phyloP scores from a whole-genome alignment of 2,329 filamentous ascomycete genomes.

The Penicillium nordicum region DNA sequence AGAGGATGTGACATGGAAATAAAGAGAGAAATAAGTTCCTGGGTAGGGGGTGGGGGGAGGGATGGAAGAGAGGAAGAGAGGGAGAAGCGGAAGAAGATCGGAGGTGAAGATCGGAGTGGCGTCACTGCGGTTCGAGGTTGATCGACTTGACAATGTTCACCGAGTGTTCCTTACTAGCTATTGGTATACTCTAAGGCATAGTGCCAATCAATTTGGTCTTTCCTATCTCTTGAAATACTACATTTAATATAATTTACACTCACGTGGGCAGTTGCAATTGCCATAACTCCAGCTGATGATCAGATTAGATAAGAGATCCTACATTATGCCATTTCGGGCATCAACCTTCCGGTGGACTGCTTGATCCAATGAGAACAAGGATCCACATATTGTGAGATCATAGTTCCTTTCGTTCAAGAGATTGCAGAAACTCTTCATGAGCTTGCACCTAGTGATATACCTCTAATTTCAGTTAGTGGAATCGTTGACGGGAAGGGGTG shows the following conservation, averaged over 20 bases:
- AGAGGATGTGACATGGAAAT: neutral
- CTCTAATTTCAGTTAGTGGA: slow-evolving; percentile 50
- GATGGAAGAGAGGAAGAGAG: neutral
- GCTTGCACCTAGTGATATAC: slow-evolving; percentile 27
- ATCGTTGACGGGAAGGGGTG: slow-evolving; percentile 48
- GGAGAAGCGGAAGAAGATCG: neutral
- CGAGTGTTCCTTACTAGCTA: neutral
- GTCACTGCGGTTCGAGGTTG: slow-evolving; percentile 1
- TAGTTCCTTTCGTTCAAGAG: slow-evolving; percentile 11
- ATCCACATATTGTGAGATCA: slow-evolving; percentile 7
- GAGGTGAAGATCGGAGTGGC: slow-evolving; percentile 4
- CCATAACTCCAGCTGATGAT: slow-evolving; percentile 14
- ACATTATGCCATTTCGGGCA: neutral
- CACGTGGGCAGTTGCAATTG: neutral
- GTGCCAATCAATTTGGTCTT: too few species aligned
- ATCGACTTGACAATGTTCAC: neutral
- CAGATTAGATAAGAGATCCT: slow-evolving; percentile 21
- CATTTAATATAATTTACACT: neutral
- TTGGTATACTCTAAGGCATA: neutral
- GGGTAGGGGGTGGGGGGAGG: neutral
- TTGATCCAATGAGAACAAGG: slow-evolving; percentile 6
- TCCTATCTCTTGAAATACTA: neutral
- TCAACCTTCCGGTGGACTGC: neutral
- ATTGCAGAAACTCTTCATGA: slow-evolving; percentile 3
- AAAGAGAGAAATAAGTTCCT: neutral